These are phyloP conservation scores for barley (Hordeum vulgare) DNA, from an alignment of 176 grass and related monocot species.

Conservation along the genomic window MorexV3_pseudomolecules_assembly NC_058520.1:562717806-562718305, in stretches of 20 bases:
- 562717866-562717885: background rate
- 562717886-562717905: background rate
- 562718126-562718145: background rate
- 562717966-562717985: background rate
- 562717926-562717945: background rate
- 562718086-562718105: background rate
- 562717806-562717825: background rate
- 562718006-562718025: background rate
- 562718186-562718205: constrained; percentile 9
- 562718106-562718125: background rate
- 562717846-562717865: background rate
- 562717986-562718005: constrained; percentile 6
- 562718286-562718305: constrained; percentile 77
- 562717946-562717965: background rate
- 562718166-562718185: background rate
- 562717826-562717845: background rate
- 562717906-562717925: background rate
- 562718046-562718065: background rate
- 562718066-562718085: background rate
- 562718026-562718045: background rate
- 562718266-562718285: constrained; percentile 5
- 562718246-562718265: background rate
- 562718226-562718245: background rate
- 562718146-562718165: background rate
- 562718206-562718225: background rate